Evolutionary conservation across 306 rosid genomes (phyloP).

Genomic region (Mimosa pudica): DNA sequence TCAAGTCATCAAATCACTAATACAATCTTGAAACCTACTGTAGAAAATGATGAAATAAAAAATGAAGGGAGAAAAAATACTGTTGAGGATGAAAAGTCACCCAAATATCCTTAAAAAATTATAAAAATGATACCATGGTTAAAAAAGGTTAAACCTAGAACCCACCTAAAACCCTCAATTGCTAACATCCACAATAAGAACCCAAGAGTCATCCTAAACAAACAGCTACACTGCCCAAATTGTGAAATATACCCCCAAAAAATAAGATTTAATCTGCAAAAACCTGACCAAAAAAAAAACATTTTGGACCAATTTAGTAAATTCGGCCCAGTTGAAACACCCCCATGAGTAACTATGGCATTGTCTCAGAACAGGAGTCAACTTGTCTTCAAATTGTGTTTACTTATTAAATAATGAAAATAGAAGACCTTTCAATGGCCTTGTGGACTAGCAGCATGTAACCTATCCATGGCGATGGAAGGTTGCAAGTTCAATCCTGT

Average conservation of each 20-base stretch:
- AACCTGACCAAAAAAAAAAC: neutral
- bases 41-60: neutral
- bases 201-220: neutral
- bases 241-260: neutral
- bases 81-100: neutral
- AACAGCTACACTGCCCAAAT: neutral
- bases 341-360: neutral
- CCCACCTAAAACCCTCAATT: neutral
- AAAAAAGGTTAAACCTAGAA: slow-evolving; percentile 17
- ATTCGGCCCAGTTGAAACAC: neutral
- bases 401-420: neutral
- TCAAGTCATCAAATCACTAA: neutral
- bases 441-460: neutral
- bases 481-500: neutral
- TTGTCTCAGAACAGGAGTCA: slow-evolving; percentile 7
- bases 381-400: neutral
- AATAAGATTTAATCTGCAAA: neutral
- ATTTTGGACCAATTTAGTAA: neutral
- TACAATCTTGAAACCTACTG: neutral
- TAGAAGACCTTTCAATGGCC: neutral
- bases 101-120: neutral
- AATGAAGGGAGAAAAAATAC: neutral
- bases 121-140: neutral
- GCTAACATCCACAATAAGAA: slow-evolving; percentile 1
- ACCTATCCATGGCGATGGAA: neutral